Base-by-base conservation (phyloP, 2,329 filamentous ascomycete species). In the Beauveria brongniartii region DNA sequence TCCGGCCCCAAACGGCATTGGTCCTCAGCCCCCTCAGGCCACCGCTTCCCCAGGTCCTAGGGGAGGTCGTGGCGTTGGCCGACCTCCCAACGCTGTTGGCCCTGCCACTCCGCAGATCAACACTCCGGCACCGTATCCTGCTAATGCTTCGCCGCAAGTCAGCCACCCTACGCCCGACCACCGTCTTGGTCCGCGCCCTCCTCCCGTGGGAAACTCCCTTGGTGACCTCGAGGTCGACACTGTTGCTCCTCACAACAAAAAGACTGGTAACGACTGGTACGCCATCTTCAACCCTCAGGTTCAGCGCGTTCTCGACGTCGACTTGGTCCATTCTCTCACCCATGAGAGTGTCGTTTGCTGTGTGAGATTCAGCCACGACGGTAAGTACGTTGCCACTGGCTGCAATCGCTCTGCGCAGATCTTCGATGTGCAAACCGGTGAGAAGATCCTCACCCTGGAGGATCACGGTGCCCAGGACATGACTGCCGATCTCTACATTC, bases 391-490 rank as follows among this genome's bases (percentile, higher is more conserved):
- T 60, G 94, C 94, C 8, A 99, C 94, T 5, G 94, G 94, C 48
- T 97, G 94, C 81, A 99, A 99, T 75, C 83, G 92, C 65, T 96
- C 92, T n/a, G 94, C 94, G n/a, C 93, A 97, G 75, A 99, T 99
- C 69, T 99, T 94, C 74, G 94, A 99, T 66, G 93, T 97, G 47
- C 82, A 85, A 68, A 89, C 85, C 18, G 94, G 94, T 61, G 85
- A 91, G 67, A 94, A 93, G 73, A 86, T 97, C 58, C 94, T 91
- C 66, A 88, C 94, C 62, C 80, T 97, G 40, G 91, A 96, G 73
- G 94, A 99, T 69, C 89, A 93, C 67, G 88, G 82, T 51, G 90
- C 92, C 51, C 67, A 69, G 10, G 91, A 95, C 66, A 87, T 92
- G 68, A 88, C 90, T 59, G 92, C 93, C 30, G 94, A 99, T 75